phyloP scores from a whole-genome alignment of 225 moss, liverwort and hornwort species.

The Lunularia cruciata region DNA sequence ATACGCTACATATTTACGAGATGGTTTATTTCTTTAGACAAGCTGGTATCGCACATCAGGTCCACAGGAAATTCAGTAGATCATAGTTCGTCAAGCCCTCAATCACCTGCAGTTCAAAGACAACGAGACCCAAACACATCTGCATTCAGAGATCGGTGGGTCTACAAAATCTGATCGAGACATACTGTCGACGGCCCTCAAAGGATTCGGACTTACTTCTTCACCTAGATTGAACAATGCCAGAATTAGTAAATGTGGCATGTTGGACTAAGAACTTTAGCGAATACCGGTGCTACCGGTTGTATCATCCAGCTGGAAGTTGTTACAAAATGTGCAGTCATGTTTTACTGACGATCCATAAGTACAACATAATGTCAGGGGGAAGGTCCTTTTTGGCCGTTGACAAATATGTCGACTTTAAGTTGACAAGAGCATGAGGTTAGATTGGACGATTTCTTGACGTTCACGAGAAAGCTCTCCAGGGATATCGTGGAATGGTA shows the following conservation, averaged over 20 bases:
- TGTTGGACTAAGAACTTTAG: not conserved
- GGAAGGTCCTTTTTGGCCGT: too few species aligned
- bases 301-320: constrained; percentile 57
- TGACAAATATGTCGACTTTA: too few species aligned
- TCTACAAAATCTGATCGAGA: too few species aligned
- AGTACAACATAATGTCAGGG: too few species aligned
- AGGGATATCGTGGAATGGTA: too few species aligned
- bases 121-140: not conserved
- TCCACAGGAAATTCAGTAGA: constrained; percentile 72
- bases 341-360: constrained; percentile 78
- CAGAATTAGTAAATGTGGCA: not conserved
- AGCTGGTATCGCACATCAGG: constrained; percentile 40
- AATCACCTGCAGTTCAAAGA: constrained; percentile 43
- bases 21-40: constrained; percentile 38
- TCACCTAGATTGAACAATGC: not conserved
- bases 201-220: too few species aligned
- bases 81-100: constrained; percentile 48
- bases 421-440: constrained; percentile 10
- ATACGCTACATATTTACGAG: constrained; percentile 62
- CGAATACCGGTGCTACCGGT: constrained; percentile 51
- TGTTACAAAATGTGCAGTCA: constrained; percentile 64
- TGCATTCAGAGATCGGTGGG: too few species aligned
- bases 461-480: constrained; percentile 1
- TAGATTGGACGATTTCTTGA: too few species aligned
- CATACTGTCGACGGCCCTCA: too few species aligned